Percentiles rank a stretch among this genome's conserved stretches.
Conservation (phyloP, 768 basidiomycete species). For the Kwoniella bestiolae region DNA sequence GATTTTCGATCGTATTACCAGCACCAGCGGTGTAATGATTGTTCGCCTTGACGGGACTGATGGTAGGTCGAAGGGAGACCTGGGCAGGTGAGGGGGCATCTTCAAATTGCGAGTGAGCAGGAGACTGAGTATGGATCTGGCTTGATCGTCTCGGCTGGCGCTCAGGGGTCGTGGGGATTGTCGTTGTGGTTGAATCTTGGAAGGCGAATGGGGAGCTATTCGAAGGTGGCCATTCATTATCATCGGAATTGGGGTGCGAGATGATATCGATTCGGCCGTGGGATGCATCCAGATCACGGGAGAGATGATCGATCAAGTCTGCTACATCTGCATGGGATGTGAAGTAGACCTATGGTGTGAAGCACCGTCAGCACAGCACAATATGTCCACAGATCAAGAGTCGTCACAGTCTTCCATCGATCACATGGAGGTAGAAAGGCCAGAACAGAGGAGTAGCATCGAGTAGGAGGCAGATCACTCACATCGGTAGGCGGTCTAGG, state of each 20-base stretch:
- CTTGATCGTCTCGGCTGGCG: background rate
- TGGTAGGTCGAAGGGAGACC: conserved; percentile 10
- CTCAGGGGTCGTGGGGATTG: background rate
- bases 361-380: background rate
- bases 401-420: too few relatives aligned
- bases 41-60: conserved; percentile 16
- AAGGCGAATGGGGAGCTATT: conserved; percentile 12
- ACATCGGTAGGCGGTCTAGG: conserved; percentile 47
- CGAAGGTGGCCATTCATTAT: background rate
- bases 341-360: conserved; percentile 48
- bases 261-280: conserved; percentile 47
- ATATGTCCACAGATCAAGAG: too few relatives aligned
- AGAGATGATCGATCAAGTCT: conserved; percentile 51
- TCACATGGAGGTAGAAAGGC: conserved; percentile 1
- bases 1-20: background rate
- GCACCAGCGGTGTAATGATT: background rate
- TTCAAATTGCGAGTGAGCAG: conserved; percentile 28
- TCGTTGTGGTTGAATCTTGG: conserved; percentile 2
- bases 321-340: conserved; percentile 45
- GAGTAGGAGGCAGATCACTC: conserved; percentile 10
- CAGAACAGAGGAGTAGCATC: background rate
- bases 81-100: conserved; percentile 38
- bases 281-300: conserved; percentile 32
- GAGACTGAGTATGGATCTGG: background rate
- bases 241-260: background rate